Evolutionary conservation across 768 basidiomycete genomes (phyloP).

Genomic region (Xerocomus brunneocitrinus): DNA sequence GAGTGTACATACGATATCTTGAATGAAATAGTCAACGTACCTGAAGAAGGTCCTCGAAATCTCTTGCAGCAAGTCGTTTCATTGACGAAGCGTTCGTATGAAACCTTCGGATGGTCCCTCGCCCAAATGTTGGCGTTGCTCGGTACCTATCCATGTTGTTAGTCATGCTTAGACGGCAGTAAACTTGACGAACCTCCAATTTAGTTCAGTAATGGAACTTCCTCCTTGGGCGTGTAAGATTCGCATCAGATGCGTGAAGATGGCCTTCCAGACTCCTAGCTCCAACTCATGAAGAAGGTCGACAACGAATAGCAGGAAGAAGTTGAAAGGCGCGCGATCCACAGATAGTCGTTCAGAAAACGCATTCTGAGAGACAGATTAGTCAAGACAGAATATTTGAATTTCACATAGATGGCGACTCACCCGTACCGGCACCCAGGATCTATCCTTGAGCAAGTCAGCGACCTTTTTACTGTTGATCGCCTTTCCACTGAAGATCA

Average conservation of each 20-base stretch:
- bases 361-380: background rate
- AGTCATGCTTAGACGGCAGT: no score
- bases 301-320: background rate
- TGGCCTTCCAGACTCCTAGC: background rate
- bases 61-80: background rate
- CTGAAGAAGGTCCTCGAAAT: background rate
- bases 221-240: background rate
- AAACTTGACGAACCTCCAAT: background rate
- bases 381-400: no score
- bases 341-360: background rate
- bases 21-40: background rate
- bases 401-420: background rate
- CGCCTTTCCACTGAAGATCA: background rate
- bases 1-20: background rate
- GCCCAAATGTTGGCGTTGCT: background rate
- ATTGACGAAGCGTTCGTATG: background rate
- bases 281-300: conserved; percentile 2
- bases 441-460: background rate
- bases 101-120: background rate
- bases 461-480: background rate
- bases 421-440: background rate
- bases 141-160: background rate
- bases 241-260: background rate
- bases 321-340: background rate
- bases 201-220: no score